Evolutionary conservation across 805 yeast genomes (phyloP).

Genomic region (Sugiyamaella americana): DNA sequence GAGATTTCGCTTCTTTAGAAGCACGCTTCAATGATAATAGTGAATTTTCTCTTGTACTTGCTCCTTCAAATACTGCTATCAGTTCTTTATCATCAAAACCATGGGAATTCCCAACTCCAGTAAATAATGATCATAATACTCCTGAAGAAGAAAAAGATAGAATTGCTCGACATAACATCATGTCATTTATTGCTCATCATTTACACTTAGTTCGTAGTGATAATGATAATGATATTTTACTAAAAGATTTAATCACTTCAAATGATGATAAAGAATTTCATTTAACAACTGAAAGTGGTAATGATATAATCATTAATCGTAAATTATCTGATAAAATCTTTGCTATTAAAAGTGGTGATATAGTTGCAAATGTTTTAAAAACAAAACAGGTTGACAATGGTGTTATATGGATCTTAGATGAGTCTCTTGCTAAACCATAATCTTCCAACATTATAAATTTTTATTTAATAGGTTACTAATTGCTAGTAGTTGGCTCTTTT

Average conservation of each 20-base stretch:
- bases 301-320: neutral
- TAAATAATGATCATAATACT: slow-evolving; percentile 29
- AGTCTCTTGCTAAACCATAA: slow-evolving; percentile 15
- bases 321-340: neutral
- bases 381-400: slow-evolving; percentile 26
- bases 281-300: neutral
- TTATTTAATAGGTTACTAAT: no score
- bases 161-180: slow-evolving; percentile 45
- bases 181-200: slow-evolving; percentile 58
- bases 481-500: no score
- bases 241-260: neutral
- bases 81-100: slow-evolving; percentile 51
- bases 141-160: slow-evolving; percentile 42
- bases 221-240: slow-evolving; percentile 2
- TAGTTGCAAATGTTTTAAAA: slow-evolving; percentile 19
- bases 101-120: slow-evolving; percentile 71
- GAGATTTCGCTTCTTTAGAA: slow-evolving; percentile 52
- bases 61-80: slow-evolving; percentile 66
- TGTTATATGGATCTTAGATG: slow-evolving; percentile 27
- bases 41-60: slow-evolving; percentile 49
- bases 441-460: neutral
- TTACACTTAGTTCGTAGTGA: slow-evolving; percentile 36
- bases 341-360: neutral
- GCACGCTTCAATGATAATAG: slow-evolving; percentile 42
- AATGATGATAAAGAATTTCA: neutral